Conservation (phyloP, 306 rosid species). For the Vicia faba region DNA sequence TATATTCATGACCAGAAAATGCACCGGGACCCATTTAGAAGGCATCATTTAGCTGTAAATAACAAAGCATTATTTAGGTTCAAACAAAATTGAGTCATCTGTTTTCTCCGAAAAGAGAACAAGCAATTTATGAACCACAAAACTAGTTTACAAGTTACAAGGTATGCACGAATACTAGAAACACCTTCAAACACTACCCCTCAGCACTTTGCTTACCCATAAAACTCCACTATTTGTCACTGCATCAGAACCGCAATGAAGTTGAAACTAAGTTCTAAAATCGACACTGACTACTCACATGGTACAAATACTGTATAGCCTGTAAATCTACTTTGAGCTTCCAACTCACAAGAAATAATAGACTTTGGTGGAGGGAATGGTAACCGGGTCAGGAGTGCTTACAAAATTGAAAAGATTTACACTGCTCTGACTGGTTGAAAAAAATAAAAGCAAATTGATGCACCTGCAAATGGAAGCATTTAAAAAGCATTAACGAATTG, state of each 20-base stretch:
- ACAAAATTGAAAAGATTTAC: constrained; percentile 42
- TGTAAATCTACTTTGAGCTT: constrained; percentile 36
- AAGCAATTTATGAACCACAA: constrained; percentile 5
- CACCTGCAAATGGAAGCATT: constrained; percentile 49
- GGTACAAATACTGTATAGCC: constrained; percentile 36
- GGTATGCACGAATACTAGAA: constrained; percentile 1
- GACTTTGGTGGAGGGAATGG: constrained; percentile 21
- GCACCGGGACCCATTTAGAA: constrained; percentile 3
- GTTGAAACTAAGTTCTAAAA: constrained; percentile 39
- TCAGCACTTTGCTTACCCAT: constrained; percentile 15
- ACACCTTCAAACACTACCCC: constrained; percentile 19
- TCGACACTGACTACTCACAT: constrained; percentile 34
- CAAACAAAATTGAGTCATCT: constrained; percentile 17
- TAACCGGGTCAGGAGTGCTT: constrained; percentile 55
- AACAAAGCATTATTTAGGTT: not conserved
- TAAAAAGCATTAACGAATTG: constrained; percentile 21
- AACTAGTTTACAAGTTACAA: constrained; percentile 22
- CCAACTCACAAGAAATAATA: constrained; percentile 24
- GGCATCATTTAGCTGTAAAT: constrained; percentile 6
- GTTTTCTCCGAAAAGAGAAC: constrained; percentile 16
- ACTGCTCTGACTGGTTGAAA: constrained; percentile 43
- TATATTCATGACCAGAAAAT: not conserved
- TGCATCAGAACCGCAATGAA: constrained; percentile 26
- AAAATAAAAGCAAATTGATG: constrained; percentile 35
- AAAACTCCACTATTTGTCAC: constrained; percentile 26